Base-by-base conservation (phyloP, 2,329 filamentous ascomycete genomes). In the Stachybotrys chlorohalonatus region DNA sequence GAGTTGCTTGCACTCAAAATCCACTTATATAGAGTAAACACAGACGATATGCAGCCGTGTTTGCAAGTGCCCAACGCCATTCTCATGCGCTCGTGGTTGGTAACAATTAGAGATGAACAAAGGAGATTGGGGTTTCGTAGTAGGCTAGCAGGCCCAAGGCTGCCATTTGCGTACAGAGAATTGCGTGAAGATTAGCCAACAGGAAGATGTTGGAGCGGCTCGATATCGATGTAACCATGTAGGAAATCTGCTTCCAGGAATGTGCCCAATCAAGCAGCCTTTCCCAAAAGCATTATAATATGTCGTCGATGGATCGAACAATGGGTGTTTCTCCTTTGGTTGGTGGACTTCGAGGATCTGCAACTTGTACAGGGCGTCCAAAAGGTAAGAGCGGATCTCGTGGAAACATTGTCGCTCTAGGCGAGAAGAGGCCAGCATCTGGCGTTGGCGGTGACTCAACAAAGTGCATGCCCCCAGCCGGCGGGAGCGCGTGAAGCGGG, bases 311-410 rank as follows among this genome's bases (percentile, higher is more conserved):
- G 56, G 86, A 91, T 55, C 88, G 78, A 52, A 85, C 83, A 57
- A 93, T 91, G 3, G 88, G 86, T 55, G 83, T 84, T 66, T 87
- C 86, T 46, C 88, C 87, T 63, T 81, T 83, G 11, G 86, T 88
- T 0, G 87, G 85, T 15, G 88, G 88, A 66, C 87, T 91, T 61
- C 89, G 75, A 13, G 89, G 89, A 65, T 92, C 87, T 13, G 75
- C 76, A 11, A 75, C 70, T 57, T 80, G 76, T 3, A 72, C 62
- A 11, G 79, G 80, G 45, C 76, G 74, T 49, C 73, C 75, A 59
- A 82, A 82, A 2, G 77, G 72, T 50, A 69, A 73, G 55, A 80
- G 77, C 0, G 77, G 74, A 58, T 83, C 76, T 31, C 78, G 72
- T 5, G 81, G 77, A 55, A 85, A 82, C 63, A 75, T 72, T 7